Evolutionary conservation across 352 stramenopile genomes (phyloP).

Genomic region (Elongisporangium senticosum): DNA sequence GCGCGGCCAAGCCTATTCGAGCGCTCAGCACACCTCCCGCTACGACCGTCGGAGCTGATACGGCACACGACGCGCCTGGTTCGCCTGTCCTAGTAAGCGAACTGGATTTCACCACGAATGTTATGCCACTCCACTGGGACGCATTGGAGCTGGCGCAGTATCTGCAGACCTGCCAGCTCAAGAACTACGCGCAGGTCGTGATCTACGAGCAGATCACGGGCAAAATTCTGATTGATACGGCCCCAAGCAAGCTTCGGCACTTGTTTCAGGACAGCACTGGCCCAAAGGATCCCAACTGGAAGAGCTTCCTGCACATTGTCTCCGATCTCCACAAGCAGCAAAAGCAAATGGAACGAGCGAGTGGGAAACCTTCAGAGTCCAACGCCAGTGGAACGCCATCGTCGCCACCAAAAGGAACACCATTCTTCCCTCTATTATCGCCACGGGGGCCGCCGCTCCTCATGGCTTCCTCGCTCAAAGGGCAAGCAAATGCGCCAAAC

Average conservation of each 20-base stretch:
- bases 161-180: constrained; percentile 40
- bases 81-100: background rate
- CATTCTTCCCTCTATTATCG: constrained; percentile 24
- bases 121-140: constrained; percentile 52
- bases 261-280: constrained; percentile 28
- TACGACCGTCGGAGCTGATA: background rate
- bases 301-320: constrained; percentile 31
- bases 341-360: constrained; percentile 20
- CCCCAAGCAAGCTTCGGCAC: constrained; percentile 29
- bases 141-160: constrained; percentile 55
- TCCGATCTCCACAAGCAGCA: constrained; percentile 44
- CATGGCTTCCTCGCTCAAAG: constrained; percentile 2
- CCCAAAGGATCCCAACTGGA: constrained; percentile 40
- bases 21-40: background rate
- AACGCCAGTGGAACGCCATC: background rate
- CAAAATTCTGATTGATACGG: constrained; percentile 44
- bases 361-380: background rate
- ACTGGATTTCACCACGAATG: constrained; percentile 6
- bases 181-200: constrained; percentile 39
- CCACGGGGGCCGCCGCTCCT: constrained; percentile 12
- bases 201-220: constrained; percentile 61
- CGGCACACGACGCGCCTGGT: background rate
- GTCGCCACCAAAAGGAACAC: constrained; percentile 4
- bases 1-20: constrained; percentile 17
- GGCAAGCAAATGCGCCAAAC: background rate